These are phyloP conservation scores for Collariella sp. DNA, from an alignment of 495 filamentous ascomycete species.

Conservation along the genomic window DNA sequence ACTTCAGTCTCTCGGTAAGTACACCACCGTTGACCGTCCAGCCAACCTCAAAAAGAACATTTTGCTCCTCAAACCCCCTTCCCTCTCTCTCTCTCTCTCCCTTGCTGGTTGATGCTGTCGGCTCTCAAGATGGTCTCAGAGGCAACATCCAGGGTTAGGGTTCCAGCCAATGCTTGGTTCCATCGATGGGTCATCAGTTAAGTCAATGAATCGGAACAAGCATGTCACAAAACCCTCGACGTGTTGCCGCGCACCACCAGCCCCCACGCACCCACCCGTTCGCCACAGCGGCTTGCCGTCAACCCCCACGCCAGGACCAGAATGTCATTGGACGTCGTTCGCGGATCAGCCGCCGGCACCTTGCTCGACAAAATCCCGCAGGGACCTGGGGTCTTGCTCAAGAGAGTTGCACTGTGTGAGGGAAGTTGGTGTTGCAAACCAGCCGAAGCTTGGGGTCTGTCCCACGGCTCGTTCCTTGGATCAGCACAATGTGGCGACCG, in stretches of 20 bases:
- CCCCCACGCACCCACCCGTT: slow-evolving; percentile 2
- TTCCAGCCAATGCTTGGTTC: not conserved
- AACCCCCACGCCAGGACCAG: not conserved
- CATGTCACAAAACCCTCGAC: not conserved
- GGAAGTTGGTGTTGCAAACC: too few species aligned
- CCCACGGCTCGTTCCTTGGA: too few species aligned
- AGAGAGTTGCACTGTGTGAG: too few species aligned
- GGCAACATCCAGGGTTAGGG: slow-evolving; percentile 1
- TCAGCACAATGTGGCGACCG: too few species aligned
- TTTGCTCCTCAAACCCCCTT: not conserved
- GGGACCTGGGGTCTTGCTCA: not conserved
- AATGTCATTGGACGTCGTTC: not conserved
- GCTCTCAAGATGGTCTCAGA: too few species aligned
- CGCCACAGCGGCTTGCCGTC: not conserved
- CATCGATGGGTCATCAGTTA: slow-evolving; percentile 1
- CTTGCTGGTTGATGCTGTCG: not conserved
- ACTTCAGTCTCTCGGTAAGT: too few species aligned
- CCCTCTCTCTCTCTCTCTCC: not conserved
- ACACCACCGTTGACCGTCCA: too few species aligned
- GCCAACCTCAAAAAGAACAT: too few species aligned
- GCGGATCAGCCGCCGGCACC: not conserved
- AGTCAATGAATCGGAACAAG: not conserved
- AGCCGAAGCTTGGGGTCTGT: too few species aligned
- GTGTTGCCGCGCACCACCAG: not conserved
- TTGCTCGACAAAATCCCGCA: not conserved